Evolutionary conservation across 805 yeast species (phyloP).

Genomic region (Kodamaea sagamina): DNA sequence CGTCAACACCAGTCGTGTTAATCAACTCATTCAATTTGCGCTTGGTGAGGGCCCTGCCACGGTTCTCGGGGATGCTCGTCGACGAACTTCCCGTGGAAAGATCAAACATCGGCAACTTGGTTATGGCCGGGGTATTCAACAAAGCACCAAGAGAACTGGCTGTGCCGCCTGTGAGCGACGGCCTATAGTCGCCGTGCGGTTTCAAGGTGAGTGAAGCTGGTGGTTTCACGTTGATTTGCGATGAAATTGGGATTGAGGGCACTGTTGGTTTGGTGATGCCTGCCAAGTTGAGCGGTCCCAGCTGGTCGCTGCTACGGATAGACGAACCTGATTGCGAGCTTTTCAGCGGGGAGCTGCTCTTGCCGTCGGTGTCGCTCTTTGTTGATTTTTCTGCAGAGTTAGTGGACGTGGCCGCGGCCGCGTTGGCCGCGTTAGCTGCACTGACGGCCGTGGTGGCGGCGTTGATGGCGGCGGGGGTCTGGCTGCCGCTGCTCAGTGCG

Average conservation of each 20-base stretch:
- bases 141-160: conserved; percentile 67
- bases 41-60: conserved; percentile 82
- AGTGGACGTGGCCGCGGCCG: conserved; percentile 12
- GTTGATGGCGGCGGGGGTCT: conserved; percentile 9
- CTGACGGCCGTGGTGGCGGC: conserved; percentile 33
- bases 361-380: conserved; percentile 22
- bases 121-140: conserved; percentile 71
- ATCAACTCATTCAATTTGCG: conserved; percentile 88
- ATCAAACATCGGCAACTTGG: conserved; percentile 80
- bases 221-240: conserved; percentile 62
- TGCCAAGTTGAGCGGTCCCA: conserved; percentile 31
- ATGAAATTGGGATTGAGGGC: conserved; percentile 74
- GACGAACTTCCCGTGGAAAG: conserved; percentile 41
- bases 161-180: conserved; percentile 82
- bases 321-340: conserved; percentile 14
- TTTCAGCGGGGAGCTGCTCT: conserved; percentile 8
- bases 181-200: conserved; percentile 57
- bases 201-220: conserved; percentile 66
- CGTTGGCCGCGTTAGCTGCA: conserved; percentile 51
- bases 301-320: conserved; percentile 21
- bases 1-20: conserved; percentile 76
- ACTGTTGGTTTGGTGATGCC: conserved; percentile 53
- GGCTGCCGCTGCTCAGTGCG: conserved; percentile 2
- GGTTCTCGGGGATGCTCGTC: conserved; percentile 49
- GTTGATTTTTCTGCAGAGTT: conserved; percentile 17